Evolutionary conservation across 345 rosid genomes (phyloP), one percentile per base, ranked within the genome.

Genomic region (Eucalyptus caleyi): DNA sequence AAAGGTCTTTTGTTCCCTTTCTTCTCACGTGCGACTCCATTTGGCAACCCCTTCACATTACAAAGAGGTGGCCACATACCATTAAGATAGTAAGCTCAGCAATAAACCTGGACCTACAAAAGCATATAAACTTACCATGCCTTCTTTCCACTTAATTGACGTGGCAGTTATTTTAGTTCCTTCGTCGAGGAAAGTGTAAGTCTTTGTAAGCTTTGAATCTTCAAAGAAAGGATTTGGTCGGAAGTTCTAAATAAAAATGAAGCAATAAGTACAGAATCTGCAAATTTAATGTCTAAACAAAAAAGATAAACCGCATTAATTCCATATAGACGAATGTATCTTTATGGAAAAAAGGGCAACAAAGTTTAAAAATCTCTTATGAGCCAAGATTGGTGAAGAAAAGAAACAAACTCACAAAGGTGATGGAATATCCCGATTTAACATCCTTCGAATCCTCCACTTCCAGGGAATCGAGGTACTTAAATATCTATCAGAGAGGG

Each of bases 401-500:
- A 47, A 87, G 54, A 59, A 83, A 91, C 88, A 87, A 87, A 92
- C 99, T 94, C 91, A 97, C 99, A 92, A 96, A 96, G 59, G 97
- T 93, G 47, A 97, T 97, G 11, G 98, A 94, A 89, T 96, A 97
- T 88, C 99, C 99, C 40, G 97, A 96, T 90, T 97, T 97, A 89
- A 97, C 95, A 87, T 96, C 99, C 93, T 97, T 96, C 45, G 92
- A 96, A 88, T 96, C 99, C 92, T 95, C 99, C 56, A 97, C 99
- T 85, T 97, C 98, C 59, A 97, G 89, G 86, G 98, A 95, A 88
- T 86, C 94, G 24, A 97, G 89, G 86, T 94, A 90, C 92, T 95
- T 97, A 87, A 97, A 96, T 86, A 97, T 95, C 99, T 97, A 93
- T 85, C 11, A 89, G 83, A 72, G 90, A 56, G 10, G 59, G 59